phyloP scores from a whole-genome alignment of 768 basidiomycete genomes.

The Lactifluus volemus region DNA sequence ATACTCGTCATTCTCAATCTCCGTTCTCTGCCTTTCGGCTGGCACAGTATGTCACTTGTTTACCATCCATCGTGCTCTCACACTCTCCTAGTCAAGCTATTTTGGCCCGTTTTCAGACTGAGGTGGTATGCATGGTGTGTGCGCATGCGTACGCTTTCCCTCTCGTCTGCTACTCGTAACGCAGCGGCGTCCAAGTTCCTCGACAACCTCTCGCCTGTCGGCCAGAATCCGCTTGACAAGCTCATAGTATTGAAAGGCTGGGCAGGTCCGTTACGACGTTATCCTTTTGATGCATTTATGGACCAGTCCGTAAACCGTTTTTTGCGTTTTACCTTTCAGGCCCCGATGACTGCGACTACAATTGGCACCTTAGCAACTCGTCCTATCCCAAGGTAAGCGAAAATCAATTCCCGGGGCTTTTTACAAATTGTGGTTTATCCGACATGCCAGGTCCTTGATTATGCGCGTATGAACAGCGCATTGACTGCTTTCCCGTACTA shows the following conservation, averaged over 20 bases:
- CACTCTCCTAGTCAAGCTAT: constrained; percentile 4
- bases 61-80: no score
- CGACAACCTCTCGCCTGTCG: constrained; percentile 18
- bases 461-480: constrained; percentile 36
- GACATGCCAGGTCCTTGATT: constrained; percentile 26
- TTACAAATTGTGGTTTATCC: background rate
- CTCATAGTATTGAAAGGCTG: constrained; percentile 15
- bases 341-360: constrained; percentile 66
- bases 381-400: constrained; percentile 60
- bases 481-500: constrained; percentile 47
- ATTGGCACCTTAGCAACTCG: constrained; percentile 72
- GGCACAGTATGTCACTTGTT: constrained; percentile 15
- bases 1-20: background rate
- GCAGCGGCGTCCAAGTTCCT: background rate
- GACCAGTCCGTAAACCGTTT: background rate
- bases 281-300: no score
- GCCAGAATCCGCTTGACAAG: constrained; percentile 21
- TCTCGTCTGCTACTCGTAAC: constrained; percentile 1
- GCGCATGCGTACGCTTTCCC: constrained; percentile 2
- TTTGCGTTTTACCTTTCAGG: constrained; percentile 29
- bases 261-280: constrained; percentile 13
- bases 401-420: background rate
- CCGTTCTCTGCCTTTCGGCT: constrained; percentile 16
- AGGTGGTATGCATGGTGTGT: background rate
- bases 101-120: constrained; percentile 4